Base-by-base conservation (phyloP, 129 eudicot genomes). In the Artemisia annua region DNA sequence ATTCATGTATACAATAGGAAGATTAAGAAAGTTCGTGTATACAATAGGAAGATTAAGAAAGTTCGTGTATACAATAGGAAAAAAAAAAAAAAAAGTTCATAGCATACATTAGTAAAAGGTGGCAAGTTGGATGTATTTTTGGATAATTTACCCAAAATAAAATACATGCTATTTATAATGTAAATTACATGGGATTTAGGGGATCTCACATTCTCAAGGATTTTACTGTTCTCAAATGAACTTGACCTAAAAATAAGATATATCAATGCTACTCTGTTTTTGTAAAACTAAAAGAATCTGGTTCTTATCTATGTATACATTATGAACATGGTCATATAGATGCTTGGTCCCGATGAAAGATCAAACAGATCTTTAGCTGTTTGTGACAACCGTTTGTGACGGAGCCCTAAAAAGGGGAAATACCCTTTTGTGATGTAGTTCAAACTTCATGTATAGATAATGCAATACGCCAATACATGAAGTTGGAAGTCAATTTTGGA, bases 301-400 rank as follows among this genome's bases (percentile, higher is more conserved):
- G 89, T 84, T 84, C 92, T 87, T 84, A 82, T 87, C 87, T 72
- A 75, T 62, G 12, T 28, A 28, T 49, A 68, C 46, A 75, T 82
- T 73, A 79, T 83, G 74, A 71, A 28, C 52, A 61, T 72, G 65
- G 20, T 32, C 35, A 75, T 79, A 62, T 46, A 44, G 81, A 86
- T 86, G 84, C 82, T 86, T 58, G 68, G 68, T 56, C 7, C 67
- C 80, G 2, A 64, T 6, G 55, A 50, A 63, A 70, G 53, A 63
- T 56, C 70, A 75, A 17, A 32, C 16, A 32, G 12, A 67, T 75
- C 57, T 54, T 13, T 39, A 46, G 32, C 32, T 28, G 5, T 28
- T 35, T 56, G 28, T 20, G 30, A 48, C 39, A 19, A 65, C 60
- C 26, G 13, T 73, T 71, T 63, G 61, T n/a, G 17, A 57, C 22